These are phyloP conservation scores for Xylaria intraflava DNA, from an alignment of 495 filamentous ascomycete species.

Conservation along the genomic window DNA sequence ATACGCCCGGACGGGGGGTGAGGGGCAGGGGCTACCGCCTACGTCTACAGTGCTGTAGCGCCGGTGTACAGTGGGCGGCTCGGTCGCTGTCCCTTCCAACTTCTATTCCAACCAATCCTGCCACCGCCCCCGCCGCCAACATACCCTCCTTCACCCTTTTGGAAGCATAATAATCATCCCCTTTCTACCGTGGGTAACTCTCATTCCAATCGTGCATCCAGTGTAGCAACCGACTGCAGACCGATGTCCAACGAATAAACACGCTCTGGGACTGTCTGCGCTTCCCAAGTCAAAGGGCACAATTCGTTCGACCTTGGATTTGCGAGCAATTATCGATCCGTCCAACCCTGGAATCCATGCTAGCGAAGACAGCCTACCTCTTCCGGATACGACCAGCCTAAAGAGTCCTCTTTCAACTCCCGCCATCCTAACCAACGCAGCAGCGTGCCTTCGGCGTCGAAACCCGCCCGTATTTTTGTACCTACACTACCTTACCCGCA, in stretches of 20 bases:
- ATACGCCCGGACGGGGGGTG: no score
- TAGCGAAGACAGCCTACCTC: neutral
- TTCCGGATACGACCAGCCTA: slow-evolving; percentile 7
- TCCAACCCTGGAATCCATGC: neutral
- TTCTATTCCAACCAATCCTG: slow-evolving; percentile 12
- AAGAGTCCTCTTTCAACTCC: neutral
- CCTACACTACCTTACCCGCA: slow-evolving; percentile 1
- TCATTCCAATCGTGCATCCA: slow-evolving; percentile 5
- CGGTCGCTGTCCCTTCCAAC: neutral
- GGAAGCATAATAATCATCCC: slow-evolving; percentile 9
- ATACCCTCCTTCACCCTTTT: slow-evolving; percentile 11
- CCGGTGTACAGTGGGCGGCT: slow-evolving; percentile 1
- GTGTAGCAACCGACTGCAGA: neutral
- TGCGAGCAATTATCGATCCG: neutral
- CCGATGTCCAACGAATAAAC: slow-evolving; percentile 5
- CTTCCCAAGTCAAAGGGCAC: neutral
- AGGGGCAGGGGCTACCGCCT: neutral
- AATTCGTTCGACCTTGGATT: neutral
- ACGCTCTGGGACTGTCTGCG: slow-evolving; percentile 1
- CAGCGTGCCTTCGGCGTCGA: slow-evolving; percentile 4
- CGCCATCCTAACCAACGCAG: neutral
- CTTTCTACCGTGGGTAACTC: slow-evolving; percentile 4
- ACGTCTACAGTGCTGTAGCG: no score
- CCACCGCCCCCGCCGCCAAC: slow-evolving; percentile 10
- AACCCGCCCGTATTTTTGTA: neutral